Evolutionary conservation across 176 grass and related monocot species (phyloP).

Genomic region (barley (Hordeum vulgare)): MorexV3_pseudomolecules_assembly NC_058522.1:513045681-513046180

Average conservation of each 20-base stretch:
- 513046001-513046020: not conserved
- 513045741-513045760: too few species aligned
- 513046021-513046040: not conserved
- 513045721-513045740: not conserved
- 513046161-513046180: not conserved
- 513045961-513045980: not conserved
- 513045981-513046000: not conserved
- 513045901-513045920: not conserved
- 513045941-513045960: not conserved
- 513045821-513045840: not conserved
- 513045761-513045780: too few species aligned
- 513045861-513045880: not conserved
- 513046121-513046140: not conserved
- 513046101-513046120: not conserved
- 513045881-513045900: not conserved
- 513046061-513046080: not conserved
- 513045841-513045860: not conserved
- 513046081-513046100: not conserved
- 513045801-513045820: not conserved
- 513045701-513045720: not conserved
- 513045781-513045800: not conserved
- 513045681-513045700: not conserved
- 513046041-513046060: not conserved
- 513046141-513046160: not conserved
- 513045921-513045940: slow-evolving; percentile 24